These are phyloP conservation scores for Arthromyces matolae DNA, from an alignment of 768 basidiomycete species.

Conservation along the genomic window DNA sequence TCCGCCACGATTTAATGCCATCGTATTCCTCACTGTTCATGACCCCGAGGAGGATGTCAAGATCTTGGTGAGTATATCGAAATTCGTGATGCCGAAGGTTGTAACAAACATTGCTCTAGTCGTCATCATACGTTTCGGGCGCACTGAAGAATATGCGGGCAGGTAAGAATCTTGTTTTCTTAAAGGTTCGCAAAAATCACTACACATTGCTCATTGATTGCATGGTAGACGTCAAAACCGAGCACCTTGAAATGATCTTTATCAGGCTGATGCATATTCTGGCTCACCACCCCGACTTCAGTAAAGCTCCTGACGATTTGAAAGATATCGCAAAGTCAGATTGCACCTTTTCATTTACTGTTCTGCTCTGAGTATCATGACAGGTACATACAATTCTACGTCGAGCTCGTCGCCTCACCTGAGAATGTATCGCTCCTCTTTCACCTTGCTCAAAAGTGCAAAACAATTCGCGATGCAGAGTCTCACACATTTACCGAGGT, in stretches of 20 bases:
- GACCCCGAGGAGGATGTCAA: slow-evolving; percentile 88
- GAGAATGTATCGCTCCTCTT: slow-evolving; percentile 86
- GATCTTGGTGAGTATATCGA: slow-evolving; percentile 47
- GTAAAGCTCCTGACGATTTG: slow-evolving; percentile 60
- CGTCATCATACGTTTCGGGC: slow-evolving; percentile 51
- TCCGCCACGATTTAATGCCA: slow-evolving; percentile 69
- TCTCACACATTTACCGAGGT: slow-evolving; percentile 71
- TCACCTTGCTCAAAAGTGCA: slow-evolving; percentile 75
- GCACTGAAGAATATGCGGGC: slow-evolving; percentile 44
- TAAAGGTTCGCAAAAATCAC: no score
- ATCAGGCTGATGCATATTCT: slow-evolving; percentile 83
- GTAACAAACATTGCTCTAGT: slow-evolving; percentile 39
- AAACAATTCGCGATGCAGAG: slow-evolving; percentile 81
- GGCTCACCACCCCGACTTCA: slow-evolving; percentile 94
- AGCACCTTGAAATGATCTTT: slow-evolving; percentile 78
- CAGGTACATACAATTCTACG: slow-evolving; percentile 88
- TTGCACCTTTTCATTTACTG: neutral
- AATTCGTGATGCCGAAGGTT: no score
- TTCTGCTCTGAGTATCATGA: neutral
- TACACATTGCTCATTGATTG: no score
- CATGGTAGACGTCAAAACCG: slow-evolving; percentile 55
- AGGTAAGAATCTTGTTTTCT: no score
- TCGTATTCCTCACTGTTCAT: slow-evolving; percentile 85
- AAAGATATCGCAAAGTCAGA: slow-evolving; percentile 79
- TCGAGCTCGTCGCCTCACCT: slow-evolving; percentile 68